These are phyloP conservation scores for Corylus americana DNA, from an alignment of 306 rosid genomes.

Conservation along the genomic window DNA sequence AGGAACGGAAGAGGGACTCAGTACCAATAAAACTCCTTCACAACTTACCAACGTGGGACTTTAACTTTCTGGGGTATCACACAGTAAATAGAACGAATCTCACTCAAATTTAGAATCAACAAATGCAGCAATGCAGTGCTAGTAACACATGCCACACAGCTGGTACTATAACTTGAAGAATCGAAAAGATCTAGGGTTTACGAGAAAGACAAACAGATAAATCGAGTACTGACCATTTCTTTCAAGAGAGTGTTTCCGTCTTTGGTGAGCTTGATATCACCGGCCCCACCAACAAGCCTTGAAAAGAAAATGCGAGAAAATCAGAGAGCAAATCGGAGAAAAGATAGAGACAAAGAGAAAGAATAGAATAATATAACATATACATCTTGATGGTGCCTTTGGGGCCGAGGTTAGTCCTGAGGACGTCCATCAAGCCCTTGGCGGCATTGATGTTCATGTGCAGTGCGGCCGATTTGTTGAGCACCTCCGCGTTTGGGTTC, in stretches of 20 bases:
- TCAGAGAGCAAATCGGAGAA: neutral
- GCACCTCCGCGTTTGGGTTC: conserved; percentile 96
- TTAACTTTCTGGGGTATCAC: too few species aligned
- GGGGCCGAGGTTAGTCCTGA: conserved; percentile 91
- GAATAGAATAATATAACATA: neutral
- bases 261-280: conserved; percentile 94
- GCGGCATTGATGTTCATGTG: conserved; percentile 99
- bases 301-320: neutral
- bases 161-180: neutral
- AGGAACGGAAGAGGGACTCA: too few species aligned
- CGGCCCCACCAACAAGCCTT: conserved; percentile 98
- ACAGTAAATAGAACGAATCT: neutral
- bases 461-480: conserved; percentile 93
- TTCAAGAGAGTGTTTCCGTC: conserved; percentile 95
- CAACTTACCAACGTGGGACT: too few species aligned
- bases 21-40: too few species aligned
- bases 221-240: conserved; percentile 66
- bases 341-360: neutral
- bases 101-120: neutral
- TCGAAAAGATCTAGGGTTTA: conserved; percentile 26
- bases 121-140: neutral
- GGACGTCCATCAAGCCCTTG: conserved; percentile 93
- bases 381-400: conserved; percentile 97
- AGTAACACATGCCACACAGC: neutral
- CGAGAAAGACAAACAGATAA: neutral